Conservation (phyloP, 306 rosid species). For the Prunus armeniaca region DNA sequence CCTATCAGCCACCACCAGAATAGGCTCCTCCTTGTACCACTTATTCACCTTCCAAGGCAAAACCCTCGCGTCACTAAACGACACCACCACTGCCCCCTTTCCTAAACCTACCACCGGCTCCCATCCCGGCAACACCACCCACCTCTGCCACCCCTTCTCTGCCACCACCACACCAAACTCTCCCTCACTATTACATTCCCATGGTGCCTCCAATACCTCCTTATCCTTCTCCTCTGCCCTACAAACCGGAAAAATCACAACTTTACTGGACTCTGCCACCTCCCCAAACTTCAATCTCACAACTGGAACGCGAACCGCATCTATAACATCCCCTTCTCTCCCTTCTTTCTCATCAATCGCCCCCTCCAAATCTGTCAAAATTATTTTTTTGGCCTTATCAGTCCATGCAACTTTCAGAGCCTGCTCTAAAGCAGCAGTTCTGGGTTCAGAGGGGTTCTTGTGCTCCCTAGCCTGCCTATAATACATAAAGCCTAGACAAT, state of each 20-base stretch:
- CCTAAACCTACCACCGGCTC: conserved; percentile 45
- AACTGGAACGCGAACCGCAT: conserved; percentile 51
- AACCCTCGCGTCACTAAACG: conserved; percentile 67
- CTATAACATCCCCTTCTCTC: neutral
- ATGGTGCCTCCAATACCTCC: conserved; percentile 66
- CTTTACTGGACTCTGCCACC: conserved; percentile 69
- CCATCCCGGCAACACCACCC: conserved; percentile 88
- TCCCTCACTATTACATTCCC: conserved; percentile 52
- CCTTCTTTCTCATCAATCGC: neutral
- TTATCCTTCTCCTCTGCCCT: conserved; percentile 45
- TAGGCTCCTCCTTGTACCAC: conserved; percentile 80
- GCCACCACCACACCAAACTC: conserved; percentile 71
- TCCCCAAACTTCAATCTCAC: conserved; percentile 84
- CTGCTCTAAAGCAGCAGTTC: conserved; percentile 45
- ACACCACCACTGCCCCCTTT: conserved; percentile 64
- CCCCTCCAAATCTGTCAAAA: conserved; percentile 39
- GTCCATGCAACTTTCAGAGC: conserved; percentile 48
- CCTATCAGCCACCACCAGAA: conserved; percentile 77
- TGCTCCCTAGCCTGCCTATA: conserved; percentile 66
- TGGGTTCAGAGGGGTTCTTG: conserved; percentile 37
- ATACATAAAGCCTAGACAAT: conserved; percentile 69
- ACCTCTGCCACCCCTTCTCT: conserved; percentile 80
- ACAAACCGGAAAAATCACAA: conserved; percentile 69
- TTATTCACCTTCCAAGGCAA: conserved; percentile 80
- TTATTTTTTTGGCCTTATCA: conserved; percentile 44